Conservation (phyloP, 2,329 filamentous ascomycete species). For the Xylariaceae sp. region DNA sequence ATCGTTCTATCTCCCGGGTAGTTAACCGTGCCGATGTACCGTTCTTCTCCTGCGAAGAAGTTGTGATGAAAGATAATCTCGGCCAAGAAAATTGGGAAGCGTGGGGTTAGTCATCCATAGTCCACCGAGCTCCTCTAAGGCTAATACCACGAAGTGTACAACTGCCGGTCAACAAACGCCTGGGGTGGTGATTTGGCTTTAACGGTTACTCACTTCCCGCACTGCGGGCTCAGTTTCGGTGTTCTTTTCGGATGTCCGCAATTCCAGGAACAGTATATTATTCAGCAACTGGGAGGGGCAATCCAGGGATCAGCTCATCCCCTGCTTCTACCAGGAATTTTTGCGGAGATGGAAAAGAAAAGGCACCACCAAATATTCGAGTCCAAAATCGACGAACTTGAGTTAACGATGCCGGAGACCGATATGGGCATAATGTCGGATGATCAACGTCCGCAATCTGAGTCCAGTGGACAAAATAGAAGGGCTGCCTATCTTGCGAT, state of each 20-base stretch:
- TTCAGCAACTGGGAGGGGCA: constrained; percentile 11
- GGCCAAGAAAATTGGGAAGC: background rate
- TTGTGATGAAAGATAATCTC: constrained; percentile 16
- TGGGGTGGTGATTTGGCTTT: constrained; percentile 36
- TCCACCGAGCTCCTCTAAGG: background rate
- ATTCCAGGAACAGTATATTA: constrained; percentile 13
- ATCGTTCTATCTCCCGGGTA: constrained; percentile 26
- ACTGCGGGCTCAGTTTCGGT: constrained; percentile 30
- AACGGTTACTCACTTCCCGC: constrained; percentile 34
- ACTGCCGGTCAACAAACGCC: constrained; percentile 34
- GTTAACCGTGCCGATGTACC: constrained; percentile 32
- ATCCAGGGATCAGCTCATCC: constrained; percentile 29
- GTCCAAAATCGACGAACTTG: constrained; percentile 24
- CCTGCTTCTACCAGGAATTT: constrained; percentile 36
- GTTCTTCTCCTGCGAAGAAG: constrained; percentile 26
- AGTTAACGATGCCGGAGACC: constrained; percentile 8
- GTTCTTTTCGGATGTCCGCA: constrained; percentile 33
- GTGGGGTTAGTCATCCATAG: background rate
- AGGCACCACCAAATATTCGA: constrained; percentile 30
- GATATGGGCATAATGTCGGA: background rate
- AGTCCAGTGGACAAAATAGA: constrained; percentile 18
- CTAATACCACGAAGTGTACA: constrained; percentile 29
- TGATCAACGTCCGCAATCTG: background rate
- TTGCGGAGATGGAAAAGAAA: constrained; percentile 37
- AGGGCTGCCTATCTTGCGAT: constrained; percentile 30